Conservation (phyloP, 306 rosid genomes). For the Lotus japonicus region DNA sequence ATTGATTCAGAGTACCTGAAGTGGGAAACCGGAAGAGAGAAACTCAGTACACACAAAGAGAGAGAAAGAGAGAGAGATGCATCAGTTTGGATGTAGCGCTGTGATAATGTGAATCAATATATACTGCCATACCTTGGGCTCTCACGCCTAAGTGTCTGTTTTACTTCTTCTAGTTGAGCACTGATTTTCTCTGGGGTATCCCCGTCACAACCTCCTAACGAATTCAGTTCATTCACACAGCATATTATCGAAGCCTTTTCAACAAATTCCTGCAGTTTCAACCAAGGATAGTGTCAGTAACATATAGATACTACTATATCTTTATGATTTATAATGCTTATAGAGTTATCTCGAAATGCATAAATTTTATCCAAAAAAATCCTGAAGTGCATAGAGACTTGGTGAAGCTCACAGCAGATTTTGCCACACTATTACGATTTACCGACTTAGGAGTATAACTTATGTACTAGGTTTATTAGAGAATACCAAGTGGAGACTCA, state of each 20-base stretch:
- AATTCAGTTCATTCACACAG: conserved; percentile 55
- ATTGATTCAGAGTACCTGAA: conserved; percentile 70
- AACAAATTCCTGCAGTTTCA: conserved; percentile 53
- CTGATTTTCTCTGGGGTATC: conserved; percentile 76
- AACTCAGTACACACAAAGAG: neutral
- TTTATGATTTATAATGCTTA: neutral
- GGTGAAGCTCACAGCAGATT: conserved; percentile 9
- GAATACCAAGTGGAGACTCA: too few relatives aligned
- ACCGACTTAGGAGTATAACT: too few relatives aligned
- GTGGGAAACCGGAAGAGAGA: neutral
- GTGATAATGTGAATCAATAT: neutral
- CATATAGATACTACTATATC: neutral
- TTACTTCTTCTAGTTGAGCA: conserved; percentile 50
- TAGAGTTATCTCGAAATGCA: neutral
- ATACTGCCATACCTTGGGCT: conserved; percentile 44
- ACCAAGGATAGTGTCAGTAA: conserved; percentile 19
- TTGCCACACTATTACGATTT: too few relatives aligned
- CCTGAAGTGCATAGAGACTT: neutral
- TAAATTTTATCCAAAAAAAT: neutral
- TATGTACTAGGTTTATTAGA: too few relatives aligned
- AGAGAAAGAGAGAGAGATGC: neutral
- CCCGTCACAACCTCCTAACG: conserved; percentile 56
- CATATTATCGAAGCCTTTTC: conserved; percentile 77
- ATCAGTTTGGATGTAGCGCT: conserved; percentile 11
- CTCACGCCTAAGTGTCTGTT: conserved; percentile 57